These are phyloP conservation scores for Neopestalotiopsis clavispora DNA, from an alignment of 2,329 filamentous ascomycete genomes.

Conservation along the genomic window DNA sequence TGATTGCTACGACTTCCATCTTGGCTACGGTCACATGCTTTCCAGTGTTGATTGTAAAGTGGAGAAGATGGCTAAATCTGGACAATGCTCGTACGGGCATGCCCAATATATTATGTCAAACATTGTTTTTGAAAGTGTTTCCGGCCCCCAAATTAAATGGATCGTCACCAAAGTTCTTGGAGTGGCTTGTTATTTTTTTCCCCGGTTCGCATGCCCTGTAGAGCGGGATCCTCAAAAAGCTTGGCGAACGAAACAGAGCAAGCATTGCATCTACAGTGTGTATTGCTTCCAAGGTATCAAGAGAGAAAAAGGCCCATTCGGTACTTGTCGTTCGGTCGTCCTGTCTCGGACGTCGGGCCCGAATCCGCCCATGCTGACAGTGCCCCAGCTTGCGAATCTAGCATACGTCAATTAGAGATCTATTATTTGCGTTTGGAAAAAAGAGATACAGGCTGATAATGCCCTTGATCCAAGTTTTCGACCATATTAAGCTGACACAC, in stretches of 20 bases:
- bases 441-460: no score
- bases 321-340: background rate
- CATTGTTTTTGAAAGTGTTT: background rate
- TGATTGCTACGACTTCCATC: no score
- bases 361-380: background rate
- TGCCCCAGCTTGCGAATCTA: background rate
- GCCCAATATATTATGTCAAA: background rate
- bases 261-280: background rate
- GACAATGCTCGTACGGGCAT: background rate
- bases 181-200: background rate
- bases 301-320: background rate
- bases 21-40: background rate
- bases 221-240: background rate
- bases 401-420: background rate
- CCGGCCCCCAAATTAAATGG: background rate
- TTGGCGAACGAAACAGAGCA: background rate
- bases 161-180: background rate
- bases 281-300: no score
- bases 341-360: background rate
- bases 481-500: background rate
- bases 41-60: background rate
- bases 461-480: background rate
- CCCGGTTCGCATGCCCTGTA: background rate
- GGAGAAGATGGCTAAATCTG: background rate
- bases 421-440: no score